Percentiles rank a stretch among this genome's conserved stretches.
These are phyloP conservation scores for Trichoderma guizhouense DNA, from an alignment of 2,329 filamentous ascomycete genomes.

Conservation along the genomic window DNA sequence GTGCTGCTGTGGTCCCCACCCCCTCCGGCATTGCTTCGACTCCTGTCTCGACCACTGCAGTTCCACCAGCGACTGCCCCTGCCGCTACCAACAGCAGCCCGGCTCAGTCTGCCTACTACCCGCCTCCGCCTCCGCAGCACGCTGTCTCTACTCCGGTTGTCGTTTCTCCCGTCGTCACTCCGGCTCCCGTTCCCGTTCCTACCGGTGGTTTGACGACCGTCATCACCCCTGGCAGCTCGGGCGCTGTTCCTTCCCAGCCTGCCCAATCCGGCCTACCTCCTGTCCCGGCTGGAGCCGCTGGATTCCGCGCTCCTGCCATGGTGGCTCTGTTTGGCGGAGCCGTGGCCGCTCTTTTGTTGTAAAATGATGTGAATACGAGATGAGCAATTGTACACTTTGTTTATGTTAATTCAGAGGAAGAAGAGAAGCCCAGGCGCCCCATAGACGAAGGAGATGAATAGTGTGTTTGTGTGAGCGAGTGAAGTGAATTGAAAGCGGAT, in stretches of 20 bases:
- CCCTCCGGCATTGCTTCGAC: conserved; percentile 20
- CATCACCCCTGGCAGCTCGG: conserved; percentile 17
- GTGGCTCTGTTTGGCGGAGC: conserved; percentile 22
- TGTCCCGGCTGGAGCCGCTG: conserved; percentile 22
- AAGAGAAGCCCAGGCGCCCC: neutral
- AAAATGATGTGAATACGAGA: conserved; percentile 18
- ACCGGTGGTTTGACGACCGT: conserved; percentile 19
- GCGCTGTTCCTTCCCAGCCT: conserved; percentile 6
- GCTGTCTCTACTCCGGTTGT: conserved; percentile 9
- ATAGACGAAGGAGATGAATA: neutral
- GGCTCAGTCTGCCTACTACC: conserved; percentile 8
- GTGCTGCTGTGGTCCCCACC: conserved; percentile 23
- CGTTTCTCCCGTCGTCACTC: neutral
- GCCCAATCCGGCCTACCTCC: conserved; percentile 16
- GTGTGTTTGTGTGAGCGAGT: neutral
- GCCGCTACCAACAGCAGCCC: conserved; percentile 13
- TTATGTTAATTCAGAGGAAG: conserved; percentile 1
- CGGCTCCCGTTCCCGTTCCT: neutral
- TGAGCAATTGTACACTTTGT: conserved; percentile 7
- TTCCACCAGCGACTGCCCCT: conserved; percentile 10
- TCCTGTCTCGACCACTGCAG: conserved; percentile 17
- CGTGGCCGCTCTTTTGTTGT: conserved; percentile 23
- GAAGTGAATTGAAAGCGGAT: neutral
- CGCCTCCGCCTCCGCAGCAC: conserved; percentile 9
- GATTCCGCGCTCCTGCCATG: conserved; percentile 19